phyloP scores from a whole-genome alignment of 2,329 filamentous ascomycete genomes.

The Aureobasidium sp. region DNA sequence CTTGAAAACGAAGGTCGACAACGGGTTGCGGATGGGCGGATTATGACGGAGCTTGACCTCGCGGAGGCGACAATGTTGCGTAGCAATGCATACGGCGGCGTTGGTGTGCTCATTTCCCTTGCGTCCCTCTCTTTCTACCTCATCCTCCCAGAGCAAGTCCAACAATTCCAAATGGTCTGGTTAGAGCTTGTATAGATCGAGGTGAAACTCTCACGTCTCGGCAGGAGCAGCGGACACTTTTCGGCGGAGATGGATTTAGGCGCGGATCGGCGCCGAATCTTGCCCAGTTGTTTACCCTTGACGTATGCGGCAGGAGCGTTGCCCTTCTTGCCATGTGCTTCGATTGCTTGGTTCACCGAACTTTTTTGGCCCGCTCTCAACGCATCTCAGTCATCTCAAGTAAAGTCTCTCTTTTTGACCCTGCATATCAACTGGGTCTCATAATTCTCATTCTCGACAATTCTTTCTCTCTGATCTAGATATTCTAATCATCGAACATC shows the following conservation, averaged over 20 bases:
- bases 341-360: conserved; percentile 8
- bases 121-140: conserved; percentile 11
- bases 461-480: background rate
- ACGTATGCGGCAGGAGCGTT: background rate
- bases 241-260: background rate
- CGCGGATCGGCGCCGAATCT: background rate
- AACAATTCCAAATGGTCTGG: background rate
- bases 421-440: background rate
- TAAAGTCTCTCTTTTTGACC: background rate
- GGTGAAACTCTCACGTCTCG: background rate
- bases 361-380: conserved; percentile 1
- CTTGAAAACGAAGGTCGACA: background rate
- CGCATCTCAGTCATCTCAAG: background rate
- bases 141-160: background rate
- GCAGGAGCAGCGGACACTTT: background rate
- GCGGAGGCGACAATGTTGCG: background rate
- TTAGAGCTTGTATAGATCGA: background rate
- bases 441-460: background rate
- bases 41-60: background rate
- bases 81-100: conserved; percentile 6
- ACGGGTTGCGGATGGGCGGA: background rate
- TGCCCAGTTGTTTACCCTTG: background rate
- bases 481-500: background rate
- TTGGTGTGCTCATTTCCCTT: conserved; percentile 8
- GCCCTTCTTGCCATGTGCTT: conserved; percentile 2